A percentile compares a stretch with the other conserved stretches of the same genome.
Conservation (phyloP, 345 rosid species). For the Aquilaria malaccensis region DNA sequence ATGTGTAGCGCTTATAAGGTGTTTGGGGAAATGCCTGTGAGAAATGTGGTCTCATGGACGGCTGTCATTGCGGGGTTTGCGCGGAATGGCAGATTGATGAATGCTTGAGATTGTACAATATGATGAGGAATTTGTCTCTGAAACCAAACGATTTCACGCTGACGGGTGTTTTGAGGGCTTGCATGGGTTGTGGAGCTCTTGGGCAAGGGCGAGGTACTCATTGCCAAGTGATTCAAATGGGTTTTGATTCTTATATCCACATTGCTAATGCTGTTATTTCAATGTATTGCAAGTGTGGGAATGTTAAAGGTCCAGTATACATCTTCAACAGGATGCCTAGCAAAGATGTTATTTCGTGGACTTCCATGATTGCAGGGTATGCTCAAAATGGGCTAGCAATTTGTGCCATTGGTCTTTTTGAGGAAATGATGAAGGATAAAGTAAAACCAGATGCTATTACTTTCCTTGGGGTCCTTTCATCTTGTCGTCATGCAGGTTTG, state of each 20-base stretch:
- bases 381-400: conserved; percentile 69
- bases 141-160: conserved; percentile 76
- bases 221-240: conserved; percentile 58
- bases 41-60: conserved; percentile 81
- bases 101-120: conserved; percentile 50
- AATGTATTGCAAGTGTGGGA: conserved; percentile 82
- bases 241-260: conserved; percentile 48
- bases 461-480: conserved; percentile 78
- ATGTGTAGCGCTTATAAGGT: conserved; percentile 35
- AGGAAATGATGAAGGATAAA: conserved; percentile 41
- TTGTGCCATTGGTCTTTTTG: conserved; percentile 52
- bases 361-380: conserved; percentile 90
- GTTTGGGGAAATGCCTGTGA: conserved; percentile 81
- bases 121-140: conserved; percentile 49
- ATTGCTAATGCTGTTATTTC: conserved; percentile 75
- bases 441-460: conserved; percentile 62
- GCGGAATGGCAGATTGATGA: conserved; percentile 52
- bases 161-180: conserved; percentile 70
- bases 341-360: conserved; percentile 81
- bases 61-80: conserved; percentile 78
- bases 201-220: conserved; percentile 79
- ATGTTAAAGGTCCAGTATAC: conserved; percentile 35
- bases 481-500: conserved; percentile 81
- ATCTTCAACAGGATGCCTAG: conserved; percentile 36
- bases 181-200: conserved; percentile 73